Conservation (phyloP, 2,329 filamentous ascomycete genomes). For the Apiospora pterosperma region DNA sequence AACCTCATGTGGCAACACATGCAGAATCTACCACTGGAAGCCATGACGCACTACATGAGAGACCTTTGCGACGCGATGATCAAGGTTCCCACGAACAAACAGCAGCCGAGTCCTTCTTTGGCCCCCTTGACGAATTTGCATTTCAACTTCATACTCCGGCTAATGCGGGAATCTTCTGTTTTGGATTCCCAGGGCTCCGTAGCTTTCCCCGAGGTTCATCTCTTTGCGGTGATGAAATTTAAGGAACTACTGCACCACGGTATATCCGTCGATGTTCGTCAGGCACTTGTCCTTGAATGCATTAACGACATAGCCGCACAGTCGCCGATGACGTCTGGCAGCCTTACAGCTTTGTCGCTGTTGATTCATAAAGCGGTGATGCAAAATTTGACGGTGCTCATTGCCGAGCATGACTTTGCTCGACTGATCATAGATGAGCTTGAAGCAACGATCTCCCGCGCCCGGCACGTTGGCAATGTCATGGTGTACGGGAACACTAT, state of each 20-base stretch:
- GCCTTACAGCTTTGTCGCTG: slow-evolving; percentile 61
- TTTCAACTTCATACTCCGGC: slow-evolving; percentile 55
- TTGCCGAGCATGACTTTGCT: slow-evolving; percentile 59
- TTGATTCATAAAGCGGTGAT: slow-evolving; percentile 43
- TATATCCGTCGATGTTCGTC: slow-evolving; percentile 51
- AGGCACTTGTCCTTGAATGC: slow-evolving; percentile 63
- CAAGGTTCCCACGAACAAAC: slow-evolving; percentile 42
- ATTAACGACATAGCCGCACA: slow-evolving; percentile 63
- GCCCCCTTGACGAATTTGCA: slow-evolving; percentile 35
- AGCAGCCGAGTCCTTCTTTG: slow-evolving; percentile 12
- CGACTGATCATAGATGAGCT: slow-evolving; percentile 63
- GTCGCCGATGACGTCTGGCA: slow-evolving; percentile 66
- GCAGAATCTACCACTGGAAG: slow-evolving; percentile 57
- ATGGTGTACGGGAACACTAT: slow-evolving; percentile 41
- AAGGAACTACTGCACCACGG: slow-evolving; percentile 56
- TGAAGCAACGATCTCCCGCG: slow-evolving; percentile 47
- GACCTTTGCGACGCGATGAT: slow-evolving; percentile 59
- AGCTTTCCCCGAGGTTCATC: slow-evolving; percentile 59
- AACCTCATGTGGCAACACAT: slow-evolving; percentile 71
- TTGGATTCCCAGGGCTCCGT: slow-evolving; percentile 50
- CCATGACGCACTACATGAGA: slow-evolving; percentile 60
- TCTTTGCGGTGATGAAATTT: slow-evolving; percentile 60
- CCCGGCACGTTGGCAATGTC: slow-evolving; percentile 37
- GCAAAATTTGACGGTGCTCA: slow-evolving; percentile 54
- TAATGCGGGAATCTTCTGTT: slow-evolving; percentile 69